A percentile compares a stretch with the other conserved stretches of the same genome.
Conservation (phyloP, 441 rosid genomes). For the Brassica balearica region DNA sequence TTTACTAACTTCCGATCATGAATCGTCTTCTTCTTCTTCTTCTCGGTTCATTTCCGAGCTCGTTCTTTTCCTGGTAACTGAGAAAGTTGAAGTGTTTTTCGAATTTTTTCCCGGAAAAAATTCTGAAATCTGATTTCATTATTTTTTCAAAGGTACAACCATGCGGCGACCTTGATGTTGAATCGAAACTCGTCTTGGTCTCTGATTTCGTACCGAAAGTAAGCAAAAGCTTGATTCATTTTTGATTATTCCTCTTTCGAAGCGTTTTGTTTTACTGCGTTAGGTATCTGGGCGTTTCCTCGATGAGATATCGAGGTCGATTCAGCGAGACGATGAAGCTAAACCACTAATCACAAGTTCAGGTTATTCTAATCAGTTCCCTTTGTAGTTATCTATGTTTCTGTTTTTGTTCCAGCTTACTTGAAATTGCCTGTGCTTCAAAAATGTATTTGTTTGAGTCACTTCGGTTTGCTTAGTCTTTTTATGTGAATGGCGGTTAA, state of each 20-base stretch:
- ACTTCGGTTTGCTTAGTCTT: slow-evolving; percentile 5
- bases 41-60: slow-evolving; percentile 75
- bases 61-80: slow-evolving; percentile 61
- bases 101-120: not conserved
- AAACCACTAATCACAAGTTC: slow-evolving; percentile 28
- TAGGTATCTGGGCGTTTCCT: slow-evolving; percentile 65
- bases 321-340: slow-evolving; percentile 35
- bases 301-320: slow-evolving; percentile 58
- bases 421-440: not conserved
- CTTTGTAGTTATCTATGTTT: not conserved
- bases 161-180: slow-evolving; percentile 62
- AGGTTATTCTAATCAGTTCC: slow-evolving; percentile 31
- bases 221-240: slow-evolving; percentile 14
- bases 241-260: not conserved
- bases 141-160: slow-evolving; percentile 59
- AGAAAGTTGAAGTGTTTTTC: not conserved
- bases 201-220: slow-evolving; percentile 63
- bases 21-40: slow-evolving; percentile 33
- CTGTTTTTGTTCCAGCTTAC: not conserved
- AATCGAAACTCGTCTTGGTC: slow-evolving; percentile 53
- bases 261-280: slow-evolving; percentile 1
- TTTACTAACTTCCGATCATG: slow-evolving; percentile 40
- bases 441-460: not conserved
- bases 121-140: not conserved
- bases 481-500: not conserved